Evolutionary conservation across 768 basidiomycete species (phyloP), one percentile per base, ranked within the genome.

Genomic region (Phylloporus sp.): DNA sequence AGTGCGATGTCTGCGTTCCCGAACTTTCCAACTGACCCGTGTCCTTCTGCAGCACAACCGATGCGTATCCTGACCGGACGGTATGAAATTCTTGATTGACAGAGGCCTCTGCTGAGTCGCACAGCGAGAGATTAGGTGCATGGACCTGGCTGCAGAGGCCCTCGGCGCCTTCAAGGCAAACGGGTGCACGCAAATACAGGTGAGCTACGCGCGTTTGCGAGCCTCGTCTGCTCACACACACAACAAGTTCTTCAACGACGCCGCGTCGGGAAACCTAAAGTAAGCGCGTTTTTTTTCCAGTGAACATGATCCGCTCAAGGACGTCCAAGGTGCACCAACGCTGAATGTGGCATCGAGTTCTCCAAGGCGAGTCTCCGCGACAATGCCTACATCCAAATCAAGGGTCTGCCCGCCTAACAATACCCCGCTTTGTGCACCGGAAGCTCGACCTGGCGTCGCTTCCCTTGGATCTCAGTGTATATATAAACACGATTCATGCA

Each of bases 131-230:
- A 74, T 74, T 41, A 65, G 74, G 47, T 74, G 73, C 48, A 74
- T 75, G 74, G 73, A 74, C 59, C 58, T 74, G 34, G 73, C 71
- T 13, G 63, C 48, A n/a, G 72, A 73, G 42, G 72, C 72, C 11
- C 60, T 73, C 1, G 72, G 72, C 49, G 59, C 72, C 40, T 74
- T 73, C 66, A 74, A 73, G 50, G 70, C 70, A 49, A 65, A 60
- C 4, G 73, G 73, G 11, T 73, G 72, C 53, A 73, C 72, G 4
- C 73, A 73, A 41, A 73, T 74, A 63, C 72, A 73, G 60, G 72
- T 72, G 55, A 54, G 71, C n/a, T 53, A 32, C 16, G 8, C 27
- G 22, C 28, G 12, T n/a, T 39, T 23, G 38, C 12, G 26, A 9
- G 22, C 13, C 18, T 18, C 4, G 18, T 5, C 9, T 11, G 20